Percentiles rank a stretch among this genome's conserved stretches.
Conservation (phyloP, 2,329 filamentous ascomycete genomes). For the Cladorrhinum sp. region DNA sequence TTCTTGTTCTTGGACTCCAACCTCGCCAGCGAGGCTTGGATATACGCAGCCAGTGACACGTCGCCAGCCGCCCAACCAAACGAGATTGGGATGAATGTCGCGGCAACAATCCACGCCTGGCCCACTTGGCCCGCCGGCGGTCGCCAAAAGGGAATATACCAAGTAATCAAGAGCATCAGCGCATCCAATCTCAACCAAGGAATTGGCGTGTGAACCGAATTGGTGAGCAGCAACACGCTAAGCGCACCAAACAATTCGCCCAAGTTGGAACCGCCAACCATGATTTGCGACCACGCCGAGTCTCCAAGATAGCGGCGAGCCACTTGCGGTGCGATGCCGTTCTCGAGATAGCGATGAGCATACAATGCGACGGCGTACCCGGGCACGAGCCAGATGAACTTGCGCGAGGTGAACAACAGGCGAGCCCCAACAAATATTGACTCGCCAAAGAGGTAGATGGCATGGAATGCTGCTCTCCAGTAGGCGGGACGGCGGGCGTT, state of each 20-base stretch:
- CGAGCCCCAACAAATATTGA: constrained; percentile 44
- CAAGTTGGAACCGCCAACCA: constrained; percentile 49
- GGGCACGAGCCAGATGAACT: constrained; percentile 49
- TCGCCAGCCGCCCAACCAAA: constrained; percentile 52
- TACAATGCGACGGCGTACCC: constrained; percentile 49
- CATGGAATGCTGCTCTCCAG: constrained; percentile 36
- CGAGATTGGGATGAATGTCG: constrained; percentile 44
- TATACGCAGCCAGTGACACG: constrained; percentile 49
- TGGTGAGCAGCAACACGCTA: constrained; percentile 48
- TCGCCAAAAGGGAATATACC: constrained; percentile 47
- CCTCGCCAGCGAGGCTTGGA: constrained; percentile 47
- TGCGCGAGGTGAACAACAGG: constrained; percentile 45
- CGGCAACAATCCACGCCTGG: constrained; percentile 45
- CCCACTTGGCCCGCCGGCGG: constrained; percentile 38
- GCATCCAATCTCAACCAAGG: constrained; percentile 49
- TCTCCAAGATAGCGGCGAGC: constrained; percentile 46
- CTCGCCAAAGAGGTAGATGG: constrained; percentile 44
- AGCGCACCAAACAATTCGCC: constrained; percentile 48
- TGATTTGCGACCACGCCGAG: constrained; percentile 48
- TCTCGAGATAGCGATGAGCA: constrained; percentile 49
- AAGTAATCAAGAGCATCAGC: constrained; percentile 44
- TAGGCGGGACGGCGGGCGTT: constrained; percentile 30
- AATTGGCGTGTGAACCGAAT: constrained; percentile 47
- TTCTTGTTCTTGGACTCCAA: constrained; percentile 43
- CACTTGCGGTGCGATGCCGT: constrained; percentile 44